A percentile compares a stretch with the other conserved stretches of the same genome.
Evolutionary conservation across 352 stramenopile species (phyloP).

Genomic region (Phytophthora sp.): DNA sequence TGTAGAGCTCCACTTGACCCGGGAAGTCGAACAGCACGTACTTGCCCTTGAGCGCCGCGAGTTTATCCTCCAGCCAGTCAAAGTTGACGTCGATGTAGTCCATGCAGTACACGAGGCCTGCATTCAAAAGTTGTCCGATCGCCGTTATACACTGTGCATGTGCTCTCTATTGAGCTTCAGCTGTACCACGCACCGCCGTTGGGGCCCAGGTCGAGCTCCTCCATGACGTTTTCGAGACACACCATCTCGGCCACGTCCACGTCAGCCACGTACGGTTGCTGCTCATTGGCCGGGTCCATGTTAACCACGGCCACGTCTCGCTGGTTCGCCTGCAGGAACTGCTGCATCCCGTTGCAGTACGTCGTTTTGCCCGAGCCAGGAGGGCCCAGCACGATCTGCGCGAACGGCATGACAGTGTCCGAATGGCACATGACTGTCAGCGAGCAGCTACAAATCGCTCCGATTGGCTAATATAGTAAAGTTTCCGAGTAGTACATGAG

Average conservation of each 20-base stretch:
- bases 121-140: no score
- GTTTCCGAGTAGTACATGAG: not conserved
- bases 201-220: slow-evolving; percentile 94
- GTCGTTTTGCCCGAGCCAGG: slow-evolving; percentile 96
- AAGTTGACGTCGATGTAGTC: slow-evolving; percentile 99
- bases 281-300: slow-evolving; percentile 98
- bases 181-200: slow-evolving; percentile 86
- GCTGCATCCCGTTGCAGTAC: slow-evolving; percentile 98
- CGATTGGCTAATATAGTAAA: slow-evolving; percentile 5
- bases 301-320: slow-evolving; percentile 93
- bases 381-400: slow-evolving; percentile 76
- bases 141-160: no score
- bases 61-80: slow-evolving; percentile 97
- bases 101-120: slow-evolving; percentile 98
- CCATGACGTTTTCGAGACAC: slow-evolving; percentile 94
- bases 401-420: slow-evolving; percentile 63
- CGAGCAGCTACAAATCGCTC: not conserved
- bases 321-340: slow-evolving; percentile 83
- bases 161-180: not conserved
- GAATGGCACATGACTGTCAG: slow-evolving; percentile 9
- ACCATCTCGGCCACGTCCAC: slow-evolving; percentile 98
- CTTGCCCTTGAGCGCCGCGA: slow-evolving; percentile 87
- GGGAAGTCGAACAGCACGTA: slow-evolving; percentile 99
- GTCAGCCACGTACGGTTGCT: slow-evolving; percentile 74
- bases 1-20: slow-evolving; percentile 99